These are phyloP conservation scores for Tolypocladium guangdongense DNA, from an alignment of 2,329 filamentous ascomycete species.

Conservation along the genomic window DNA sequence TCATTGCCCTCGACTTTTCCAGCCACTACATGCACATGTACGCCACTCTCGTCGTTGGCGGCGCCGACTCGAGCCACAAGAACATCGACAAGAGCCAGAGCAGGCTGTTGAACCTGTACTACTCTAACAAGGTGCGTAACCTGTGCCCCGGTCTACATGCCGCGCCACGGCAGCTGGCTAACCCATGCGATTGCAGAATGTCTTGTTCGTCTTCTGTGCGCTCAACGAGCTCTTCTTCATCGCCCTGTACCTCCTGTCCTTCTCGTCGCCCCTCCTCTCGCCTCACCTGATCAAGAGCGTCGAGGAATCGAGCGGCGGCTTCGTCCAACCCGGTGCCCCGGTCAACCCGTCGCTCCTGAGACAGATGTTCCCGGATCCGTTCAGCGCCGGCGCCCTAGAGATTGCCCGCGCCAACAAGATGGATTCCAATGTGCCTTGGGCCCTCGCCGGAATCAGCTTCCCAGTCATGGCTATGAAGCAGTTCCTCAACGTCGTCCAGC, in stretches of 20 bases:
- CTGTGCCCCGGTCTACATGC: not conserved
- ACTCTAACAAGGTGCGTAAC: slow-evolving; percentile 80
- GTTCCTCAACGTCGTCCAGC: slow-evolving; percentile 84
- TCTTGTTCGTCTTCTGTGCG: slow-evolving; percentile 82
- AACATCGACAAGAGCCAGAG: slow-evolving; percentile 80
- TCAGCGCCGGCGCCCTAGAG: slow-evolving; percentile 86
- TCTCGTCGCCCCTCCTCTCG: slow-evolving; percentile 81
- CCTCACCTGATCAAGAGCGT: slow-evolving; percentile 65
- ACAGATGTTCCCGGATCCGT: slow-evolving; percentile 76
- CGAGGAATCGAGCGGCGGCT: slow-evolving; percentile 38
- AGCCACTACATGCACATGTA: slow-evolving; percentile 99
- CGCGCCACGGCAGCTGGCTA: not conserved
- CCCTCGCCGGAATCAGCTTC: slow-evolving; percentile 67
- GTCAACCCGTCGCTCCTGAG: slow-evolving; percentile 59
- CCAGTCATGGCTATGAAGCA: slow-evolving; percentile 91
- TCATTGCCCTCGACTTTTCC: slow-evolving; percentile 86
- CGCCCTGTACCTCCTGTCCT: slow-evolving; percentile 91
- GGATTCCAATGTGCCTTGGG: slow-evolving; percentile 56
- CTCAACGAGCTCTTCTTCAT: slow-evolving; percentile 98
- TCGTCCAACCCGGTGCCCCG: slow-evolving; percentile 55
- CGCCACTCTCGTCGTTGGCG: slow-evolving; percentile 80
- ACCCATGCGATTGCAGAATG: slow-evolving; percentile 44
- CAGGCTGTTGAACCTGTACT: slow-evolving; percentile 88
- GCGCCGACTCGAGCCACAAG: slow-evolving; percentile 77
- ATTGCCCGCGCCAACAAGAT: slow-evolving; percentile 91